Evolutionary conservation across 129 eudicot genomes (phyloP).

Genomic region (Glebionis coronaria): DNA sequence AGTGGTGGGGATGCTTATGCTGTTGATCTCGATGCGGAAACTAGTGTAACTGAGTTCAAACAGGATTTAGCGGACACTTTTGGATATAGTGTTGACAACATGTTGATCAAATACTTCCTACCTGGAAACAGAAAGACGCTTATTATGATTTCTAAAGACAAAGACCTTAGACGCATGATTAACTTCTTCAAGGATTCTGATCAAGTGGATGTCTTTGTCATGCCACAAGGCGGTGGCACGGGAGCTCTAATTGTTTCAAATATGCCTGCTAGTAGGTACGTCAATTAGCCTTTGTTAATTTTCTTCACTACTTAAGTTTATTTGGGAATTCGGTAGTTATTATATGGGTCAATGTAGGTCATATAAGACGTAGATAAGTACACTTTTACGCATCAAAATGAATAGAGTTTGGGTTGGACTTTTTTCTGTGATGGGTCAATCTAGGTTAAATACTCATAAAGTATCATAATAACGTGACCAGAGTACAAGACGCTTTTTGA

Average conservation of each 20-base stretch:
- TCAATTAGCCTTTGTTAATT: neutral
- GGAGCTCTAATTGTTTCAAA: constrained; percentile 44
- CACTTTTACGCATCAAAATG: no score
- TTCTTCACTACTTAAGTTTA: no score
- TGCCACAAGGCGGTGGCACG: constrained; percentile 40
- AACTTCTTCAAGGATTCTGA: constrained; percentile 57
- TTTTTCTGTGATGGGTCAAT: no score
- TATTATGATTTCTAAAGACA: constrained; percentile 77
- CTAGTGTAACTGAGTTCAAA: constrained; percentile 62
- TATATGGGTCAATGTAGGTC: no score
- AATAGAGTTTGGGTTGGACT: no score
- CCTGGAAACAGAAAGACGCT: constrained; percentile 84
- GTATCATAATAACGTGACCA: no score
- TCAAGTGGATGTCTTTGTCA: constrained; percentile 82
- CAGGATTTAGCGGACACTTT: constrained; percentile 77
- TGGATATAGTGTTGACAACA: constrained; percentile 43
- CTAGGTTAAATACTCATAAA: no score
- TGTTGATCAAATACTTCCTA: constrained; percentile 81
- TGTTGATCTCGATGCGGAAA: constrained; percentile 67
- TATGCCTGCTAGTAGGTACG: constrained; percentile 81
- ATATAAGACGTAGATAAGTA: no score
- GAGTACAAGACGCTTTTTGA: no score
- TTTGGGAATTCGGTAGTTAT: no score
- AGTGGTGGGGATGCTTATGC: constrained; percentile 92
- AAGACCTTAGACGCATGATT: constrained; percentile 88